These are phyloP conservation scores for Blastobotrys terrestris DNA, from an alignment of 805 yeast genomes.

Conservation along the genomic window DNA sequence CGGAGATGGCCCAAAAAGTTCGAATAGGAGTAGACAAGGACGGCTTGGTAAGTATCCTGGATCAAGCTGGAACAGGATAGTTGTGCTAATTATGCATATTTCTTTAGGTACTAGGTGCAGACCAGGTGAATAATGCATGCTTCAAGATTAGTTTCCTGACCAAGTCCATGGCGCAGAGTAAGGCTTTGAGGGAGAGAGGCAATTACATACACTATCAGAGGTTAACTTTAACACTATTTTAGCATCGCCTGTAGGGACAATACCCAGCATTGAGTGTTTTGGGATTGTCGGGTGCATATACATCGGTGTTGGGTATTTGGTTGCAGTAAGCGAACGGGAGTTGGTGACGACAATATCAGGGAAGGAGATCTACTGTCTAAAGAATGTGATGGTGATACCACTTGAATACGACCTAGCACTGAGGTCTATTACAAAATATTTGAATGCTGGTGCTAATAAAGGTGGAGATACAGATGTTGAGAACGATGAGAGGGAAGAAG, in stretches of 20 bases:
- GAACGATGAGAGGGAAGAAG: conserved; percentile 2
- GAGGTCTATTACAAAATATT: background rate
- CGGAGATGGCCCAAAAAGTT: background rate
- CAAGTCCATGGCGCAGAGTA: background rate
- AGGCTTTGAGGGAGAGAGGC: too few relatives aligned
- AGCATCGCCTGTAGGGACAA: background rate
- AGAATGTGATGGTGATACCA: conserved; percentile 15
- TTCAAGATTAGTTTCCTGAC: background rate
- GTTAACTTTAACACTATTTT: background rate
- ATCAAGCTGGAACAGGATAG: background rate
- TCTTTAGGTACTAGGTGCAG: background rate
- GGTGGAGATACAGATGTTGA: conserved; percentile 3
- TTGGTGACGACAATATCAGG: conserved; percentile 11
- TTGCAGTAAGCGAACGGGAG: conserved; percentile 16
- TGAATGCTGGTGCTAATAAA: conserved; percentile 2
- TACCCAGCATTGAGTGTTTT: conserved; percentile 1
- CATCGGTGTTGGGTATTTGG: conserved; percentile 16
- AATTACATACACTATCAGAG: background rate
- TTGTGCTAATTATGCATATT: background rate
- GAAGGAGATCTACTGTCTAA: conserved; percentile 14
- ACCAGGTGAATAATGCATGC: background rate
- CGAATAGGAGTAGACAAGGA: background rate
- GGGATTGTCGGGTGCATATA: conserved; percentile 18
- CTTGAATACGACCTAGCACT: conserved; percentile 10
- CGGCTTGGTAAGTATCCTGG: background rate